Conservation (phyloP, 139 green algal species). For the Micractinium sp. region DNA sequence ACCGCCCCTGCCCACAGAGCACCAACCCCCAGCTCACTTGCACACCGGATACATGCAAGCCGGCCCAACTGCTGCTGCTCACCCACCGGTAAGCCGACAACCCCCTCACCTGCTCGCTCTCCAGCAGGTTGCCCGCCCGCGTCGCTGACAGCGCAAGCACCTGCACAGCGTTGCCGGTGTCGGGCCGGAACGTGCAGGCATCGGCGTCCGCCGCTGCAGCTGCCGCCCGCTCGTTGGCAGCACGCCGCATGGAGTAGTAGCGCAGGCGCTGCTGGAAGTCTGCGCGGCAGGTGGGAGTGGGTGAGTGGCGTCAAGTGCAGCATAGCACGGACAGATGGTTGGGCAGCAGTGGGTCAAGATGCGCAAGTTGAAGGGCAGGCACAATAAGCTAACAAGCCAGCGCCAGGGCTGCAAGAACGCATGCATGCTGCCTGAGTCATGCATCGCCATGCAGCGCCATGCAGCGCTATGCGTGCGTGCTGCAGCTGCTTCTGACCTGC, state of each 20-base stretch:
- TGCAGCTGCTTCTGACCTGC: background rate
- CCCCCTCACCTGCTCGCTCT: background rate
- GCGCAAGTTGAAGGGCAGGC: background rate
- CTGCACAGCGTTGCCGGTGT: slow-evolving; percentile 41
- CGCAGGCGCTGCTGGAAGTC: slow-evolving; percentile 51
- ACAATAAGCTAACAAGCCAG: too few relatives aligned
- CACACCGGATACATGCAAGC: background rate
- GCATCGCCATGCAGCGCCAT: background rate
- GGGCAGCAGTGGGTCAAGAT: background rate
- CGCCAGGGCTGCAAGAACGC: too few relatives aligned
- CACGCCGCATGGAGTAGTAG: slow-evolving; percentile 30
- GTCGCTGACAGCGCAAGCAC: slow-evolving; percentile 34
- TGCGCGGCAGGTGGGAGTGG: background rate
- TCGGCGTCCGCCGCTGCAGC: slow-evolving; percentile 22
- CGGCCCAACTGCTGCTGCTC: background rate
- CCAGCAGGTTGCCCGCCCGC: slow-evolving; percentile 17
- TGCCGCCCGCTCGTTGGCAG: slow-evolving; percentile 1
- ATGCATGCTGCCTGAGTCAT: background rate
- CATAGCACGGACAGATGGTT: background rate
- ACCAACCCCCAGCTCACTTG: too few relatives aligned
- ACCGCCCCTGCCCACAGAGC: too few relatives aligned
- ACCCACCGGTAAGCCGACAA: too few relatives aligned
- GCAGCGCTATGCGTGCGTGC: background rate
- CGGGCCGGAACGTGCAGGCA: slow-evolving; percentile 50
- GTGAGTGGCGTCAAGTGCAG: background rate